Percentiles rank a stretch among this genome's conserved stretches.
phyloP scores from a whole-genome alignment of 192 early-diverging fungal genomes.

The Pilaira anomala region DNA sequence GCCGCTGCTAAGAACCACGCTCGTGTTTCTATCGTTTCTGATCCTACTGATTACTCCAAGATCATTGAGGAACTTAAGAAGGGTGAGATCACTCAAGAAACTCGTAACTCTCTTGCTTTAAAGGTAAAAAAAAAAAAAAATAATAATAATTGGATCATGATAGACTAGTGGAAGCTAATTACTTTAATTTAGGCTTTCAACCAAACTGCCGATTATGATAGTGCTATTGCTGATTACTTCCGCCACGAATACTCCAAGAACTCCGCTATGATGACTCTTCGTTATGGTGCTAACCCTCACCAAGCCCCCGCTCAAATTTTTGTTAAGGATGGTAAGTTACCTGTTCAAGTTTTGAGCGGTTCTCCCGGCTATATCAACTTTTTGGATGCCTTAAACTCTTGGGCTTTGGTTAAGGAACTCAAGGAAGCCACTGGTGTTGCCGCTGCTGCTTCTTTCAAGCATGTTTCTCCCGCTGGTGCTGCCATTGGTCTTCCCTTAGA shows the following conservation, averaged over 20 bases:
- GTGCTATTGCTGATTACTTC: conserved; percentile 94
- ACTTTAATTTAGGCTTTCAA: conserved; percentile 72
- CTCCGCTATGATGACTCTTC: conserved; percentile 74
- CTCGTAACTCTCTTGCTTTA: conserved; percentile 79
- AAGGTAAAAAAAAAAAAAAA: too few relatives aligned
- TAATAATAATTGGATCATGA: neutral
- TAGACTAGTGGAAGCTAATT: neutral
- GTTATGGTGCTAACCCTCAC: conserved; percentile 98
- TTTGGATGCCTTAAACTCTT: conserved; percentile 94
- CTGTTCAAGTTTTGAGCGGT: conserved; percentile 86
- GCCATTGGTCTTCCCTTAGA: conserved; percentile 83
- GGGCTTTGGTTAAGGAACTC: conserved; percentile 98
- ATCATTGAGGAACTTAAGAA: conserved; percentile 73
- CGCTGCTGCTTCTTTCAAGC: conserved; percentile 98
- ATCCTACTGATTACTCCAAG: conserved; percentile 86
- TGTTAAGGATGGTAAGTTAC: conserved; percentile 72
- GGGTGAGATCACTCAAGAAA: conserved; percentile 64
- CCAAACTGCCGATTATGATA: conserved; percentile 94
- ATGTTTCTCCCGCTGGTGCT: conserved; percentile 97
- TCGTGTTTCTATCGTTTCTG: conserved; percentile 87
- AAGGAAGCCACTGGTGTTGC: conserved; percentile 79
- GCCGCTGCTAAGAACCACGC: conserved; percentile 99
- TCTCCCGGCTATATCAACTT: conserved; percentile 98
- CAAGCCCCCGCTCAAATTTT: conserved; percentile 97
- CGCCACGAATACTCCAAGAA: conserved; percentile 84